These are phyloP conservation scores for Aspergillus biplanus DNA, from an alignment of 495 filamentous ascomycete species.

Conservation along the genomic window DNA sequence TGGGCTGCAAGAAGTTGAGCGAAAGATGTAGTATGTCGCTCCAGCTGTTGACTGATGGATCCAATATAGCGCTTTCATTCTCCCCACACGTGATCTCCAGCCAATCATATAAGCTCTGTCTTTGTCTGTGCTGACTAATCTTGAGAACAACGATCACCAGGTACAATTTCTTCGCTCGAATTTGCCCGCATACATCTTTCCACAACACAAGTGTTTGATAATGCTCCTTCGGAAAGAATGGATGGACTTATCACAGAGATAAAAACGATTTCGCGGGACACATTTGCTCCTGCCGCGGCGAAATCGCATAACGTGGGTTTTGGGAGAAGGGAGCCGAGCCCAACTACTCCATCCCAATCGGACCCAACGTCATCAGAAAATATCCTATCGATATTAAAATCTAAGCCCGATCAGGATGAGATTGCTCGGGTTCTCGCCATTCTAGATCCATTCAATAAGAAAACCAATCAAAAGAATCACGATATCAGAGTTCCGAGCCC, in stretches of 20 bases:
- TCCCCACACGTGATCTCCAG: constrained; percentile 34
- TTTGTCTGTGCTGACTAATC: not conserved
- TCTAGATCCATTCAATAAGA: constrained; percentile 50
- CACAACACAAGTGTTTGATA: constrained; percentile 1
- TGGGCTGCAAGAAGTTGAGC: too few species aligned
- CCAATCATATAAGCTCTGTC: not conserved
- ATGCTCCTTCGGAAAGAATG: constrained; percentile 32
- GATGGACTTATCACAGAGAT: constrained; percentile 48
- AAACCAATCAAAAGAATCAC: constrained; percentile 42
- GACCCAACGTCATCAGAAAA: constrained; percentile 54
- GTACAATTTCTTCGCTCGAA: constrained; percentile 19
- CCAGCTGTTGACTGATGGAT: constrained; percentile 22
- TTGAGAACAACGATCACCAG: not conserved
- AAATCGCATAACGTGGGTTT: constrained; percentile 8
- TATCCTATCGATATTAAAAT: constrained; percentile 64
- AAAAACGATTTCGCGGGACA: constrained; percentile 39
- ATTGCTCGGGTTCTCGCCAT: constrained; percentile 56
- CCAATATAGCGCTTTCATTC: constrained; percentile 15
- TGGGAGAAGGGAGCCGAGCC: constrained; percentile 19
- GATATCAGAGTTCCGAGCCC: constrained; percentile 67
- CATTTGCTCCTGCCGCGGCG: constrained; percentile 27
- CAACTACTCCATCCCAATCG: constrained; percentile 20
- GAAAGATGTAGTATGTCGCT: constrained; percentile 13
- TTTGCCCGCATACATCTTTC: constrained; percentile 15
- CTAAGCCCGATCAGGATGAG: constrained; percentile 63